Evolutionary conservation across 106 monocot species (phyloP).

Genomic region (Alisma plantagoaquatica): DNA sequence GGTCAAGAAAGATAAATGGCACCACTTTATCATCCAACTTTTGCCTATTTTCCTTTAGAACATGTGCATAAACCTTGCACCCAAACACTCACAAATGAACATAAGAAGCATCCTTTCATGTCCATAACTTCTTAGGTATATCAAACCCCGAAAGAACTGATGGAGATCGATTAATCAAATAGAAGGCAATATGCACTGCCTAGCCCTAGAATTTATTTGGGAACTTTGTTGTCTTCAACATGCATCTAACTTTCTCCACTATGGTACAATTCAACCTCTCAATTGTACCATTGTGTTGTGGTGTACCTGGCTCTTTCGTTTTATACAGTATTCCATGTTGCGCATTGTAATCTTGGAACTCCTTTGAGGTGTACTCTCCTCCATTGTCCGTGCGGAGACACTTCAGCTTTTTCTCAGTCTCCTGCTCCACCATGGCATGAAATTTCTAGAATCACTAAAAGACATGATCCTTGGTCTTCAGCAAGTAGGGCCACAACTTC

Average conservation of each 20-base stretch:
- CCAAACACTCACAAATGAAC: no score
- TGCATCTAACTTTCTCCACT: background rate
- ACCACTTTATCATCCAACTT: background rate
- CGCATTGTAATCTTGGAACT: background rate
- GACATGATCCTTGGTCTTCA: no score
- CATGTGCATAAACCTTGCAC: background rate
- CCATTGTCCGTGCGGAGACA: background rate
- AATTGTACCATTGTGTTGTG: background rate
- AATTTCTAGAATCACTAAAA: no score
- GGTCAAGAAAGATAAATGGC: background rate
- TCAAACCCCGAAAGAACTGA: no score
- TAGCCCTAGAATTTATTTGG: no score
- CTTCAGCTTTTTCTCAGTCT: background rate
- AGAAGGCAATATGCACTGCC: no score
- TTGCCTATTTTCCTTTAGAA: background rate
- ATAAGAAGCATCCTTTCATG: no score
- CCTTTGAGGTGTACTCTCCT: background rate
- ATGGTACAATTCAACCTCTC: background rate
- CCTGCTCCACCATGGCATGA: no score
- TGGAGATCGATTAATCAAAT: no score
- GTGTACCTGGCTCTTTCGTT: background rate
- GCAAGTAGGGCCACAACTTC: no score
- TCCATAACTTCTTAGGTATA: no score
- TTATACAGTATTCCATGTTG: background rate
- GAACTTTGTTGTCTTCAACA: background rate